Percentiles rank a stretch among this genome's conserved stretches.
phyloP scores from a whole-genome alignment of 148 eudicot species.

The Diospyros lotus region DNA sequence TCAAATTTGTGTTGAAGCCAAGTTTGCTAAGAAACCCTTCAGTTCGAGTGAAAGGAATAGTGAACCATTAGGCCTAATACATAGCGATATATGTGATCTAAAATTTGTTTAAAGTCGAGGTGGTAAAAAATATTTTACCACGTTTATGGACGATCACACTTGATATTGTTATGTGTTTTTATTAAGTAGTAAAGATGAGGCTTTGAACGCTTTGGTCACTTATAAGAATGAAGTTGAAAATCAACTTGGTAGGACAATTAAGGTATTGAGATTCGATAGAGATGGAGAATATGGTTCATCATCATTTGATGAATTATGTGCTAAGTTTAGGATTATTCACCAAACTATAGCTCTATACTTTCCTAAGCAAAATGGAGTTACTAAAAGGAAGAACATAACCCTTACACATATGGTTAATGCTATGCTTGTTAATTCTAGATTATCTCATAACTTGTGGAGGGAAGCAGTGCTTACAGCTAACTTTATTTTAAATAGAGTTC shows the following conservation, averaged over 20 bases:
- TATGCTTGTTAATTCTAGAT: not conserved
- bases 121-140: slow-evolving; percentile 2
- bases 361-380: not conserved
- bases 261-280: too few relatives aligned
- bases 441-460: not conserved
- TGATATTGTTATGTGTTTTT: not conserved
- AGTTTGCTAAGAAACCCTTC: too few relatives aligned
- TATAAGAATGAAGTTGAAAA: slow-evolving; percentile 3
- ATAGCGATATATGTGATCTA: not conserved
- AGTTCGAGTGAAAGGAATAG: too few relatives aligned
- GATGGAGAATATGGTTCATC: too few relatives aligned
- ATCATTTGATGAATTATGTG: not conserved
- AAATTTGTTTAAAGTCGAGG: slow-evolving; percentile 2
- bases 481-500: not conserved
- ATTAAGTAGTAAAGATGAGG: not conserved
- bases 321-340: not conserved
- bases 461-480: not conserved
- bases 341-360: not conserved
- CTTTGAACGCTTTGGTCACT: not conserved
- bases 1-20: too few relatives aligned
- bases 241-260: not conserved
- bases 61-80: not conserved
- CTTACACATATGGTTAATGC: not conserved
- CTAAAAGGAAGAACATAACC: not conserved
- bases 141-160: not conserved